A percentile compares a stretch with the other conserved stretches of the same genome.
These are phyloP conservation scores for Leccinum brunneo-olivaceum DNA, from an alignment of 1,284 basidiomycete species.

Conservation along the genomic window DNA sequence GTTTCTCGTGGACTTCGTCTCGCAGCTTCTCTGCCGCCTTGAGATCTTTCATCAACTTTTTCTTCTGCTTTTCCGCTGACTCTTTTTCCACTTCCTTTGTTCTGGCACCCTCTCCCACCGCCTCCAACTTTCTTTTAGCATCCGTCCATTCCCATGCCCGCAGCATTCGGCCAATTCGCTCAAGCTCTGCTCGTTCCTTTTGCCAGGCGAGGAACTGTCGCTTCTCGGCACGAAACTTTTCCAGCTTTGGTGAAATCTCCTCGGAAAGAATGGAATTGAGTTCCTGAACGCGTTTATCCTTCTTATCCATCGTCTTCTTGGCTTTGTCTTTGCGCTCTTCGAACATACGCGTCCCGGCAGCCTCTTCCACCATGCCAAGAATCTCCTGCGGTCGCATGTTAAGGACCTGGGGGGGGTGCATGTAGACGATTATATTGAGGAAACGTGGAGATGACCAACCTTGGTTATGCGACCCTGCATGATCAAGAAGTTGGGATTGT, in stretches of 20 bases:
- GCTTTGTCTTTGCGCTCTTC: constrained; percentile 98
- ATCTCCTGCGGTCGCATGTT: constrained; percentile 99
- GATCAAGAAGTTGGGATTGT: constrained; percentile 99
- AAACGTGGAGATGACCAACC: constrained; percentile 32
- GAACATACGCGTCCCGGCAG: constrained; percentile 98
- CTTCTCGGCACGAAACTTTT: constrained; percentile 88
- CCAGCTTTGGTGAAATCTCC: constrained; percentile 93
- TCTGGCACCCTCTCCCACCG: constrained; percentile 51
- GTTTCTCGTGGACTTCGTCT: constrained; percentile 60
- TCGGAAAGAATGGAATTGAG: constrained; percentile 76
- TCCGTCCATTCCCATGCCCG: constrained; percentile 88
- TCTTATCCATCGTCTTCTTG: constrained; percentile 94
- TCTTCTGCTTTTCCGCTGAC: constrained; percentile 43
- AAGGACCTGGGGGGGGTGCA: constrained; percentile 49
- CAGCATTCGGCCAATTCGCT: constrained; percentile 79
- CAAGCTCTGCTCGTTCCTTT: constrained; percentile 84
- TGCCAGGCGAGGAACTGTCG: constrained; percentile 87
- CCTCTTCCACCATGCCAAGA: constrained; percentile 98
- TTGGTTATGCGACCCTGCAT: constrained; percentile 98
- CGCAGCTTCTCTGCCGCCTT: constrained; percentile 46
- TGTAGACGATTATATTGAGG: background rate
- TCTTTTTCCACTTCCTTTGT: constrained; percentile 41
- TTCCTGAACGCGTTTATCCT: constrained; percentile 94
- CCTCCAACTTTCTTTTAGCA: constrained; percentile 39
- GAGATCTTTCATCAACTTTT: constrained; percentile 43